phyloP scores from a whole-genome alignment of 148 eudicot species.

The Arbutus unedo region DNA sequence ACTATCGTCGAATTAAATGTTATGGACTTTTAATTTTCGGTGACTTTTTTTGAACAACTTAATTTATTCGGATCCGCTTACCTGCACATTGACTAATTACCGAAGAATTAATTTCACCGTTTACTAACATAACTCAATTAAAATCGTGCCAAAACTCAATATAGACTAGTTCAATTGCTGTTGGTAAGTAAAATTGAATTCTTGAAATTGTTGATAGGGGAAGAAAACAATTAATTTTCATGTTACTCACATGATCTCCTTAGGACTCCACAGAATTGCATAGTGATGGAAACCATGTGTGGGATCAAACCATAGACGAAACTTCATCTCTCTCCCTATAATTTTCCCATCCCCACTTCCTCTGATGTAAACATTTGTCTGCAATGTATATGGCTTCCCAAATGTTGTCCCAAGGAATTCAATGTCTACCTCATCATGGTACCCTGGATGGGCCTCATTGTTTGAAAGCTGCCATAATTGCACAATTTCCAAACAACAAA shows the following conservation, averaged over 20 bases:
- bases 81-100: too few relatives aligned
- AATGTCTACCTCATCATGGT: constrained; percentile 91
- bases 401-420: constrained; percentile 90
- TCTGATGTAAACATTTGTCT: constrained; percentile 81
- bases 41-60: too few relatives aligned
- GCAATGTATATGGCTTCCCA: constrained; percentile 85
- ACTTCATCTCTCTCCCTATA: constrained; percentile 90
- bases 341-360: constrained; percentile 94
- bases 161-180: too few relatives aligned
- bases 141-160: too few relatives aligned
- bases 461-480: constrained; percentile 66
- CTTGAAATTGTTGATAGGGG: neutral
- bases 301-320: constrained; percentile 95
- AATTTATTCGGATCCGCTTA: too few relatives aligned
- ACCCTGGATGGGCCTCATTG: constrained; percentile 82
- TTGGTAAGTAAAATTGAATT: neutral
- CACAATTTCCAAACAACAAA: neutral
- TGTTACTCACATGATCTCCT: constrained; percentile 71
- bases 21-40: too few relatives aligned
- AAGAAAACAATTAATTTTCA: neutral
- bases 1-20: too few relatives aligned
- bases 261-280: constrained; percentile 84
- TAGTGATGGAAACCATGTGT: constrained; percentile 80
- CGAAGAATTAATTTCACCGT: too few relatives aligned
- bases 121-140: too few relatives aligned